A percentile compares a stretch with the other conserved stretches of the same genome.
These are phyloP conservation scores for Fragaria vesca DNA, from an alignment of 306 rosid species.

Conservation along the genomic window DNA sequence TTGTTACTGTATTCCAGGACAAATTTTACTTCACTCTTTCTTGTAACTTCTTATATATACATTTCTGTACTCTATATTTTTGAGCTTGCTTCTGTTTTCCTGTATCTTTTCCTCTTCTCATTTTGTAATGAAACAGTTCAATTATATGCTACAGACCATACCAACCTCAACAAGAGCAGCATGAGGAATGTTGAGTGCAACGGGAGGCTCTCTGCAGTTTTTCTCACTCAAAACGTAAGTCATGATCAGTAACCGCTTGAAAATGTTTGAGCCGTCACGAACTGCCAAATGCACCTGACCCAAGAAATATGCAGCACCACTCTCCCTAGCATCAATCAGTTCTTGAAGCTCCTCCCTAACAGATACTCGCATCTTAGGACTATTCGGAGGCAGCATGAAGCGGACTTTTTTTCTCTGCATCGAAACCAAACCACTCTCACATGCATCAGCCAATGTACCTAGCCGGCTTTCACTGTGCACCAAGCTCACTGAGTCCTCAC, in stretches of 20 bases:
- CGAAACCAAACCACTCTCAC: slow-evolving; percentile 21
- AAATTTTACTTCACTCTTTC: background rate
- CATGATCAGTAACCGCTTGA: slow-evolving; percentile 62
- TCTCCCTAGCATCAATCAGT: slow-evolving; percentile 74
- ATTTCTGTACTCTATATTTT: background rate
- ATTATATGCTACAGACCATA: slow-evolving; percentile 47
- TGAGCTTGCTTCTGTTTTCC: background rate
- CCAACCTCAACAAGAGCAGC: slow-evolving; percentile 91
- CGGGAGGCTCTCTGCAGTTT: slow-evolving; percentile 61
- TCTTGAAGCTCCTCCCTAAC: slow-evolving; percentile 63
- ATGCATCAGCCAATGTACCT: slow-evolving; percentile 26
- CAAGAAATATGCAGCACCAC: slow-evolving; percentile 76
- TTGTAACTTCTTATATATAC: background rate
- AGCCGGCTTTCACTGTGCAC: slow-evolving; percentile 42
- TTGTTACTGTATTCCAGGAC: background rate
- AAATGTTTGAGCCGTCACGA: slow-evolving; percentile 49
- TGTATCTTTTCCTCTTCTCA: background rate
- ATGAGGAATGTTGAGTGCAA: slow-evolving; percentile 72
- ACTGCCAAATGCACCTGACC: slow-evolving; percentile 65
- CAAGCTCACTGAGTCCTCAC: background rate
- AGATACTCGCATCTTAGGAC: slow-evolving; percentile 53
- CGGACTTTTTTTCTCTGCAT: slow-evolving; percentile 55
- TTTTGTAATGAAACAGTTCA: background rate
- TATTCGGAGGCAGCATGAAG: slow-evolving; percentile 56
- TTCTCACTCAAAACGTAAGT: slow-evolving; percentile 53